These are phyloP conservation scores for Aspergillus sp. DNA, from an alignment of 2,329 filamentous ascomycete species.

Conservation along the genomic window DNA sequence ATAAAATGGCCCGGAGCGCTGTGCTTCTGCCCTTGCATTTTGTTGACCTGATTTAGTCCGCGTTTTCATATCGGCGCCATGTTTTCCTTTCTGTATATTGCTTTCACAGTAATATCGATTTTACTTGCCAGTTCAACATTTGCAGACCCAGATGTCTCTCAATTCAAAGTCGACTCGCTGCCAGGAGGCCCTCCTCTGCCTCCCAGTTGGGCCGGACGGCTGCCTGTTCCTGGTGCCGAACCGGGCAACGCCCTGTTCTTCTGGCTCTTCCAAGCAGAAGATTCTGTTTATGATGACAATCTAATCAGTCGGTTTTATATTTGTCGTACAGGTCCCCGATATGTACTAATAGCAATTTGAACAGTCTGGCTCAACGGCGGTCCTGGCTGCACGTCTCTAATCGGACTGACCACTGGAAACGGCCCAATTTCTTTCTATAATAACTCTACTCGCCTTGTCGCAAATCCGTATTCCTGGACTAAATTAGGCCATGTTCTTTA, in stretches of 20 bases:
- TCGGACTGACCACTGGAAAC: constrained; percentile 25
- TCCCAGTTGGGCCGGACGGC: constrained; percentile 35
- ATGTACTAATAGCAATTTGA: constrained; percentile 25
- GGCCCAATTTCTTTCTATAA: constrained; percentile 13
- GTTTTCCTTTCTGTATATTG: constrained; percentile 20
- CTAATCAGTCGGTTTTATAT: constrained; percentile 31
- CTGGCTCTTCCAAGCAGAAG: constrained; percentile 37
- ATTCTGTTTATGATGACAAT: constrained; percentile 29
- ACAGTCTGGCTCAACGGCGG: constrained; percentile 39
- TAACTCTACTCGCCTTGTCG: constrained; percentile 22
- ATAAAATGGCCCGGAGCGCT: not conserved
- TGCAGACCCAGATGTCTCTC: constrained; percentile 12
- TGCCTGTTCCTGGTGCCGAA: constrained; percentile 28
- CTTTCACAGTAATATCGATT: constrained; percentile 18
- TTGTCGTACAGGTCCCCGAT: not conserved
- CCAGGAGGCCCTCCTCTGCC: constrained; percentile 29
- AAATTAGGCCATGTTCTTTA: constrained; percentile 37
- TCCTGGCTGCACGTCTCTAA: constrained; percentile 37
- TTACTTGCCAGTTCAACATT: constrained; percentile 7
- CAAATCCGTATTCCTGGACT: constrained; percentile 31
- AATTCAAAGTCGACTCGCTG: constrained; percentile 30
- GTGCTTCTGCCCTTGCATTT: not conserved
- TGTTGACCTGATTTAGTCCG: not conserved
- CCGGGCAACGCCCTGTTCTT: constrained; percentile 37
- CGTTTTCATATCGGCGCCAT: constrained; percentile 13